Base-by-base conservation (phyloP, 305 asterid genomes). In the Rubia peregrina region DNA sequence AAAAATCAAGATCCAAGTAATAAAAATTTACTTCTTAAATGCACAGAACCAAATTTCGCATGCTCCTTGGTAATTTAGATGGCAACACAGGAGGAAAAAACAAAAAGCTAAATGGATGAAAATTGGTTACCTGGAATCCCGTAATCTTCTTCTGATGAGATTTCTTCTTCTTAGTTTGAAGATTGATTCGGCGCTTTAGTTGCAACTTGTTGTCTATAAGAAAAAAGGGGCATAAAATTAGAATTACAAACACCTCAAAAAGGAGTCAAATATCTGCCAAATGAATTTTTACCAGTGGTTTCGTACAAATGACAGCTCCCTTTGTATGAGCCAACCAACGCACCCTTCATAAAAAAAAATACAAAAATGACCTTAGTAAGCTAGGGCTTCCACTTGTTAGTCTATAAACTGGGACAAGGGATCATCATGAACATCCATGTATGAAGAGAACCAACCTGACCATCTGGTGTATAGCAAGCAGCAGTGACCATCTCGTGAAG, bases 401-500 rank as follows among this genome's bases (percentile, higher is more conserved):
- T 36, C 61, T 69, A 49, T 69, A 57, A 65, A 36, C 44, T 66
- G 60, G 53, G 33, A 60, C 41, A 67, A 71, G 46, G 51, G 55
- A 67, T 13, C 9, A 71, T 55, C 9, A 56, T n/a, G 2, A 33
- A 68, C 10, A 55, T 46, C n/a, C 44, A 41, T 14, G 21, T 9
- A 5, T 42, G 21, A 70, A 60, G 73, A 66, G 62, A 69, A 72
- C 46, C 81, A 67, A 95, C 99, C 98, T 90, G 98, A 71, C 99
- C 99, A 90, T 95, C 96, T 0, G 98, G 99, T 66, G 98, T 95
- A 82, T 95, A 95, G 84, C 97, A 91, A 76, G 98, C 99, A 49
- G 99, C 97, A 75, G 99, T 95, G 79, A 95, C 97, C 99, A 95
- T 95, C 82, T 95, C 99, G 77, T 86, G 95, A 78, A 95, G 83